A percentile compares a stretch with the other conserved stretches of the same genome.
Conservation (phyloP, 176 grass and related monocot species). For the Juncus effusus region DNA sequence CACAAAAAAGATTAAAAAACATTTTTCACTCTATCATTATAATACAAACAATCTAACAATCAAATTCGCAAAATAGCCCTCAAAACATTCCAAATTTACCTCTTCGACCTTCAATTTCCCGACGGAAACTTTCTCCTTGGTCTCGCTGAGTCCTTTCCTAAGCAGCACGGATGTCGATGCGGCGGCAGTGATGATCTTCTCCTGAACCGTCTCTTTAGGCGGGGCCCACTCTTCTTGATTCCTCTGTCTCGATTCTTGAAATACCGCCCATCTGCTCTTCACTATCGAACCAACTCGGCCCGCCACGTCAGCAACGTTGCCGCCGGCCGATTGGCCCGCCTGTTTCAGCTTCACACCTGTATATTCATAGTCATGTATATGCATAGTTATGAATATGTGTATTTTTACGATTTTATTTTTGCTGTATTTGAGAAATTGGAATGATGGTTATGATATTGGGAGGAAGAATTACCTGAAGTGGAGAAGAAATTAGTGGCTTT, state of each 20-base stretch:
- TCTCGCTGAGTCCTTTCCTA: conserved; percentile 80
- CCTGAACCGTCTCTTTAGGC: conserved; percentile 68
- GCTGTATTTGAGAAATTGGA: background rate
- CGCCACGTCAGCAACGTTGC: conserved; percentile 71
- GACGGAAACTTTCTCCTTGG: conserved; percentile 88
- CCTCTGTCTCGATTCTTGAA: conserved; percentile 72
- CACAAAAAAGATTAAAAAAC: conserved; percentile 15
- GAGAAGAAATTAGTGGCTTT: conserved; percentile 86
- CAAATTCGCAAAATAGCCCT: background rate
- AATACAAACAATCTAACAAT: conserved; percentile 1
- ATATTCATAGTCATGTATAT: background rate
- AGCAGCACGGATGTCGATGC: conserved; percentile 76
- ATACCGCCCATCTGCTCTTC: conserved; percentile 69
- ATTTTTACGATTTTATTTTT: background rate
- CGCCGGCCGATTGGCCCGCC: conserved; percentile 82
- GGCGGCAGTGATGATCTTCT: conserved; percentile 72
- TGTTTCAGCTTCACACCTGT: conserved; percentile 83
- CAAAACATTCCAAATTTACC: conserved; percentile 31
- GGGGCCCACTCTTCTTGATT: conserved; percentile 19
- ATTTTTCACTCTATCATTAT: background rate
- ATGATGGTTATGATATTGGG: background rate
- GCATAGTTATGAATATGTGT: background rate
- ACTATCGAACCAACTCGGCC: conserved; percentile 78
- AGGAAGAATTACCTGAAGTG: conserved; percentile 52
- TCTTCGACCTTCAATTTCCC: conserved; percentile 99